Base-by-base conservation (phyloP, 805 yeast species). In the Wickerhamomyces sydowiorum region DNA sequence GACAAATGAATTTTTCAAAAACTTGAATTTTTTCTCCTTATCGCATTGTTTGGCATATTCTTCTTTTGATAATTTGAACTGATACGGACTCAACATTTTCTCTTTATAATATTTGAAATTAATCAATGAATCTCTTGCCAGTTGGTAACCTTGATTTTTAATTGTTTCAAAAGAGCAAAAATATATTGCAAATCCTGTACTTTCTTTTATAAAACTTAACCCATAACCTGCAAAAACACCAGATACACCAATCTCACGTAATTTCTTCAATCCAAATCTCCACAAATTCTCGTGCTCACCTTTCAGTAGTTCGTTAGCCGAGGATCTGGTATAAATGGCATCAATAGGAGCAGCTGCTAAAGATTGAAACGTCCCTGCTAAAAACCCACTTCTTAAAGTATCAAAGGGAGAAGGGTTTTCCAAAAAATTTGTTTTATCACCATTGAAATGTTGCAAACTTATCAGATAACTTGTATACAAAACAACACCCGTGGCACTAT, bases 291-390 rank as follows among this genome's bases (percentile, higher is more conserved):
- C 75, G 60, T 85, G 81, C 25, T 73, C 70, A 7, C 88, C 85
- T 40, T 75, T 72, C 14, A 87, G 62, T 40, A 90, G 64, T 50
- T 88, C 96, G 10, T 83, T 76, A 5, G 87, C 82, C 2, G 80
- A 73, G 49, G 90, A 86, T 50, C 97, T 71, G 2, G 95, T 78
- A 55, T 83, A 85, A 3, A 91, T 78, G 7, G 97, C 96, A 62
- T 91, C 97, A 5, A 91, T 71, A 0, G 98, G 98, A 2, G 96
- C 91, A 2, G 96, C 96, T 1, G 87, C 90, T 15, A 87, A 64
- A n/a, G 95, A 84, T 53, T 93, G 96, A 20, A 80, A 78, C 0
- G 82, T 78, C 1, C 97, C 97, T 0, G 96, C 96, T 0, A 86
- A 49, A 42, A 82, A 78, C 0, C 98, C 98, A 0, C 96, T 87